Evolutionary conservation across 345 rosid genomes (phyloP).

Genomic region (Microcos paniculata): DNA sequence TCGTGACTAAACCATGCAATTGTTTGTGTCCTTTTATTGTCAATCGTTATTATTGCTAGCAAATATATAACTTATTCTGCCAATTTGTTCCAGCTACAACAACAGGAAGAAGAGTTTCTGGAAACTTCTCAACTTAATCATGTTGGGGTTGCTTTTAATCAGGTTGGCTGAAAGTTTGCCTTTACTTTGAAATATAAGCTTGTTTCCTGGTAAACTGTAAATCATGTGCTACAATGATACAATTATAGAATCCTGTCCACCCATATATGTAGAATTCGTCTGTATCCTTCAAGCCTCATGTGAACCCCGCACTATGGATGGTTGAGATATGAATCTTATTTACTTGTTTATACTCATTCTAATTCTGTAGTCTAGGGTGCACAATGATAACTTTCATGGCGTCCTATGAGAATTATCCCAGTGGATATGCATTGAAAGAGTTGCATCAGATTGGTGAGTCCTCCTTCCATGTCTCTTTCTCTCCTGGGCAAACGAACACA

Average conservation of each 20-base stretch:
- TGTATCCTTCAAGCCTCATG: neutral
- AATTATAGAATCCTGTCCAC: neutral
- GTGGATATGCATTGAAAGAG: constrained; percentile 78
- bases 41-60: neutral
- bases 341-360: constrained; percentile 23
- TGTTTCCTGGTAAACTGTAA: constrained; percentile 1
- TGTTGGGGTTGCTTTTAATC: constrained; percentile 61
- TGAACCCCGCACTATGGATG: neutral
- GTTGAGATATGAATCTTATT: neutral
- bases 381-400: constrained; percentile 74
- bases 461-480: constrained; percentile 26
- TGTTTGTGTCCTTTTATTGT: neutral
- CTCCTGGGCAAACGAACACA: neutral
- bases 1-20: neutral
- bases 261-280: neutral
- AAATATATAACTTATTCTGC: constrained; percentile 4
- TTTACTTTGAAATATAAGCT: neutral
- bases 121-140: constrained; percentile 60
- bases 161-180: constrained; percentile 47
- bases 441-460: constrained; percentile 76
- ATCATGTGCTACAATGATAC: neutral
- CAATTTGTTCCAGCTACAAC: constrained; percentile 62
- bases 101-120: constrained; percentile 78
- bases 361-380: constrained; percentile 83
- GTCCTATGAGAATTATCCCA: constrained; percentile 84